phyloP scores from a whole-genome alignment of 228 moss, liverwort and hornwort genomes.

The Sphagnum magellanicum region DNA sequence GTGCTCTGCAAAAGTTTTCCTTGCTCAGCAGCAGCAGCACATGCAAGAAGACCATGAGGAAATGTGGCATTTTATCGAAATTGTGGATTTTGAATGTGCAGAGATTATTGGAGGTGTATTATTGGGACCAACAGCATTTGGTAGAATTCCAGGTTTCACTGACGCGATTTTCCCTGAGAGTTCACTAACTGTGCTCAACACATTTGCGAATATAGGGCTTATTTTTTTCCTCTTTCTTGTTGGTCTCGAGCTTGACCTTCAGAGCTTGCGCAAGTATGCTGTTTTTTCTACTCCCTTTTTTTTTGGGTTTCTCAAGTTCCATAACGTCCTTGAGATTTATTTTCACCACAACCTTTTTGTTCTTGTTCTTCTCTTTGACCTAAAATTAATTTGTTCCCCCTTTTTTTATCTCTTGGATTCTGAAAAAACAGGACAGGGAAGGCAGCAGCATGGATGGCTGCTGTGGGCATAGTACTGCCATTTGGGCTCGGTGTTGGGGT shows the following conservation, averaged over 20 bases:
- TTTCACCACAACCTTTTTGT: not conserved
- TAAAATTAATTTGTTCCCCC: not conserved
- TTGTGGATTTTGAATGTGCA: conserved; percentile 2
- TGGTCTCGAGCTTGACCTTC: conserved; percentile 40
- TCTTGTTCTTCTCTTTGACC: not conserved
- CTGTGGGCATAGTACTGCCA: conserved; percentile 27
- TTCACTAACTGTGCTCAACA: conserved; percentile 20
- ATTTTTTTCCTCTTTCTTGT: conserved; percentile 50
- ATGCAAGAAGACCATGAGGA: no score
- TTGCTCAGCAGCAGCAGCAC: no score
- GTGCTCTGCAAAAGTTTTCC: no score
- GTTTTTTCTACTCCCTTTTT: not conserved
- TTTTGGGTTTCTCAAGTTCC: no score
- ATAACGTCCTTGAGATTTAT: not conserved
- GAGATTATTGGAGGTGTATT: conserved; percentile 31
- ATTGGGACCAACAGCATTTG: conserved; percentile 31
- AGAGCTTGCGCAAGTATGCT: conserved; percentile 25
- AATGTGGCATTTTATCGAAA: no score
- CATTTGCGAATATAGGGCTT: conserved; percentile 35
- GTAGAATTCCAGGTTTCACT: conserved; percentile 24
- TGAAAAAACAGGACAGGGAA: conserved; percentile 22
- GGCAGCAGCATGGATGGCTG: conserved; percentile 23
- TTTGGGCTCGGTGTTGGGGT: conserved; percentile 29
- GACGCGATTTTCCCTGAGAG: conserved; percentile 20
- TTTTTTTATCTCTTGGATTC: not conserved